These are phyloP conservation scores for Septoria linicola DNA, from an alignment of 2,329 filamentous ascomycete genomes.

Conservation along the genomic window DNA sequence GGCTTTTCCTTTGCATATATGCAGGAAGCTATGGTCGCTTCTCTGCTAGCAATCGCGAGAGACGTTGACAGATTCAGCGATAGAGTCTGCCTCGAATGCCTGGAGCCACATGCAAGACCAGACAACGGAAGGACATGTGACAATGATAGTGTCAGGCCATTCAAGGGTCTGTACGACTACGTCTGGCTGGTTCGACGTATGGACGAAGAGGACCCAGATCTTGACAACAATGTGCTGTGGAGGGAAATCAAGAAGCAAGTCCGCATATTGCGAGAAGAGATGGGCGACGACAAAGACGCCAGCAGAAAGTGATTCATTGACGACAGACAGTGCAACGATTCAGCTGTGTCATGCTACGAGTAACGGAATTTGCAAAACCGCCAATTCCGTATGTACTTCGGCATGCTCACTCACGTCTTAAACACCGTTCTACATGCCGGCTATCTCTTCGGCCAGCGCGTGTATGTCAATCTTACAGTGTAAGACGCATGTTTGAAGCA, in stretches of 20 bases:
- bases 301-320: slow-evolving; percentile 9
- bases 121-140: slow-evolving; percentile 28
- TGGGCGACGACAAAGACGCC: slow-evolving; percentile 41
- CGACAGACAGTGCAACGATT: too few species aligned
- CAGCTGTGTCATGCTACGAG: too few species aligned
- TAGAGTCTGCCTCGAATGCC: slow-evolving; percentile 32
- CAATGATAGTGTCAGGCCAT: slow-evolving; percentile 24
- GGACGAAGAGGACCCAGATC: slow-evolving; percentile 42
- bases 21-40: slow-evolving; percentile 67
- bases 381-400: too few species aligned
- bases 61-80: slow-evolving; percentile 43
- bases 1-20: slow-evolving; percentile 70
- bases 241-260: slow-evolving; percentile 64
- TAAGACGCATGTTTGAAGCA: not conserved
- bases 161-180: slow-evolving; percentile 34
- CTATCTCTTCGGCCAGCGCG: too few species aligned
- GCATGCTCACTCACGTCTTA: too few species aligned
- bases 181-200: slow-evolving; percentile 33
- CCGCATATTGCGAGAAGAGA: slow-evolving; percentile 59
- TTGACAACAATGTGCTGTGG: slow-evolving; percentile 58
- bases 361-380: too few species aligned
- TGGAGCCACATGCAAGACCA: slow-evolving; percentile 27
- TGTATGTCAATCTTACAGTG: not conserved
- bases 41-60: slow-evolving; percentile 58
- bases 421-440: too few species aligned